phyloP scores from a whole-genome alignment of 805 yeast species.

The Hanseniaspora taiwanica region DNA sequence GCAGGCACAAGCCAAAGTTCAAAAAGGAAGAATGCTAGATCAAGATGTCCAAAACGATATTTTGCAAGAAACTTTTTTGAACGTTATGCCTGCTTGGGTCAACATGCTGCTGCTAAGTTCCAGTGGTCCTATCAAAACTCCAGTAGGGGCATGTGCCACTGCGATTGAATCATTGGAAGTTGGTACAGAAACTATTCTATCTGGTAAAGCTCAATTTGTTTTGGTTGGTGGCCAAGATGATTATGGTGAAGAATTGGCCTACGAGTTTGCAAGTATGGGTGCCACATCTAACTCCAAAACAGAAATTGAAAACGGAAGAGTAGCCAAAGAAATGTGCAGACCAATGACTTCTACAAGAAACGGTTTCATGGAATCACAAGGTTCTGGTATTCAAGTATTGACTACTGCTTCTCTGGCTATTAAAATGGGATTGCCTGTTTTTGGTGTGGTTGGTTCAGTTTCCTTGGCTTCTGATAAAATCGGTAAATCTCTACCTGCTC shows the following conservation, averaged over 20 bases:
- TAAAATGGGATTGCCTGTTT: constrained; percentile 85
- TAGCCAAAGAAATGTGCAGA: constrained; percentile 84
- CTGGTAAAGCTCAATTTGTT: constrained; percentile 75
- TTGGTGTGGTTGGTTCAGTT: constrained; percentile 70
- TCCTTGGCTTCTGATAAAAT: constrained; percentile 85
- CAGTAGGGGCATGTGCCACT: constrained; percentile 92
- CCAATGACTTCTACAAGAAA: constrained; percentile 77
- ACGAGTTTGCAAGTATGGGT: constrained; percentile 85
- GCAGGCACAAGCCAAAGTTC: constrained; percentile 74
- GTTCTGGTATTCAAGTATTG: constrained; percentile 78
- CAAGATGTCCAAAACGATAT: constrained; percentile 78
- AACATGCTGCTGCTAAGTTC: constrained; percentile 79
- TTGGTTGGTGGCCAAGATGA: constrained; percentile 89
- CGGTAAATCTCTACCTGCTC: constrained; percentile 86
- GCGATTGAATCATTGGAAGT: constrained; percentile 79
- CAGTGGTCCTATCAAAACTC: constrained; percentile 85
- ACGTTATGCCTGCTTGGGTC: constrained; percentile 90
- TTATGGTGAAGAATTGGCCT: constrained; percentile 82
- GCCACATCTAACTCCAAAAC: constrained; percentile 69
- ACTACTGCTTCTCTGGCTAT: constrained; percentile 79
- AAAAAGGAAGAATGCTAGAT: constrained; percentile 57
- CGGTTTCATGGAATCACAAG: constrained; percentile 92
- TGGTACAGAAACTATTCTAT: constrained; percentile 69
- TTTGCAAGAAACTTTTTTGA: constrained; percentile 80
- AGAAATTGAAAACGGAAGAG: constrained; percentile 71